These are phyloP conservation scores for Tuber magnatum DNA, from an alignment of 495 filamentous ascomycete genomes.

Conservation along the genomic window DNA sequence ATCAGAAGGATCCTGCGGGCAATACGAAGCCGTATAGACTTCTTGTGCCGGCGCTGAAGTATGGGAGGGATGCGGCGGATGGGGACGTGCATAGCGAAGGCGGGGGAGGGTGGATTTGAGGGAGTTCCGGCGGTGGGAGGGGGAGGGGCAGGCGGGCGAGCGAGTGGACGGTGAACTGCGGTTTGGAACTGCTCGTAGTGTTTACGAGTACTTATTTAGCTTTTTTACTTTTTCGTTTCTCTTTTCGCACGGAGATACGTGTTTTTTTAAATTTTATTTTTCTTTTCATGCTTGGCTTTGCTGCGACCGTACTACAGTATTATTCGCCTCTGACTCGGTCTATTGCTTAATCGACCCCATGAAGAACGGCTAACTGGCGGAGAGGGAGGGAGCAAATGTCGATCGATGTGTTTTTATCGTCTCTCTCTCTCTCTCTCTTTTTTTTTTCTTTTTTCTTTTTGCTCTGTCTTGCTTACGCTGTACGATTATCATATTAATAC, in stretches of 20 bases:
- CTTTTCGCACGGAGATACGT: conserved; percentile 2
- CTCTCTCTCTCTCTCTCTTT: too few relatives aligned
- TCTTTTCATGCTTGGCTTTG: neutral
- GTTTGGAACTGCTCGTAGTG: neutral
- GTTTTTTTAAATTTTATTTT: too few relatives aligned
- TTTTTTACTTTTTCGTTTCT: neutral
- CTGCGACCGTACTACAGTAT: neutral
- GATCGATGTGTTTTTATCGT: neutral
- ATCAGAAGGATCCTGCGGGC: conserved; percentile 74
- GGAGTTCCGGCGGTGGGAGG: neutral
- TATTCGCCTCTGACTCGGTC: neutral
- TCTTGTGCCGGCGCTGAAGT: conserved; percentile 66
- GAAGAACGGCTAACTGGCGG: neutral
- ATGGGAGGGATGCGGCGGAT: conserved; percentile 1
- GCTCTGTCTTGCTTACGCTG: neutral
- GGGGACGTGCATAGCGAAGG: conserved; percentile 9
- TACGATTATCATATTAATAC: neutral
- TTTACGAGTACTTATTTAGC: neutral
- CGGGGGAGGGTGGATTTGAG: conserved; percentile 28
- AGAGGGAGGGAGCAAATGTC: neutral
- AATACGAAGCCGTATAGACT: conserved; percentile 80
- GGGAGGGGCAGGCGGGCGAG: neutral
- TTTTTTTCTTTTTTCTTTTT: too few relatives aligned
- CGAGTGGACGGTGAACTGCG: neutral
- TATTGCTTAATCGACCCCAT: neutral